phyloP scores from a whole-genome alignment of 768 basidiomycete species.

The Phanerochaete sordida region DNA sequence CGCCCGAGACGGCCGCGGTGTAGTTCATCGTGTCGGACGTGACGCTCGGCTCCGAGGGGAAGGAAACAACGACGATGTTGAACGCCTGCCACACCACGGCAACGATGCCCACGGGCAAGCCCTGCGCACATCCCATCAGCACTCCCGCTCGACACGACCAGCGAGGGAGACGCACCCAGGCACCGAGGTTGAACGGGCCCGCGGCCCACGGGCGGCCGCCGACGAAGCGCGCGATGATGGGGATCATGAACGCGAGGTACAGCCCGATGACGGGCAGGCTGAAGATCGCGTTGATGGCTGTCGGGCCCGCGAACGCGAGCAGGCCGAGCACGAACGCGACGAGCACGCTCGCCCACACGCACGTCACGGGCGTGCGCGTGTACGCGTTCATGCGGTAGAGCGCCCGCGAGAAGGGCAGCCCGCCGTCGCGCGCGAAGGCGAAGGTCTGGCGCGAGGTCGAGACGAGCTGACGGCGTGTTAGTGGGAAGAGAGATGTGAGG shows the following conservation, averaged over 20 bases:
- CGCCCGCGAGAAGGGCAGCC: conserved; percentile 51
- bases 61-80: conserved; percentile 30
- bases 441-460: conserved; percentile 53
- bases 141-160: neutral
- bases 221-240: conserved; percentile 30
- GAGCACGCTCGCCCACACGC: conserved; percentile 49
- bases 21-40: conserved; percentile 38
- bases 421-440: conserved; percentile 59
- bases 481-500: neutral
- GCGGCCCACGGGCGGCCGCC: conserved; percentile 24
- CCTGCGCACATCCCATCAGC: conserved; percentile 12
- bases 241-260: conserved; percentile 31
- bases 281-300: conserved; percentile 38
- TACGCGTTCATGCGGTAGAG: conserved; percentile 52
- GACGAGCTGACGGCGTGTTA: conserved; percentile 30
- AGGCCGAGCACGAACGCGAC: conserved; percentile 43
- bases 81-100: conserved; percentile 37
- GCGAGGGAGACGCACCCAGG: conserved; percentile 17
- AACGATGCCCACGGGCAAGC: conserved; percentile 28
- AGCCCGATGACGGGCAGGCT: conserved; percentile 21
- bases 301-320: conserved; percentile 51
- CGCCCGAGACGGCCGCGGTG: conserved; percentile 33
- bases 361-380: conserved; percentile 54
- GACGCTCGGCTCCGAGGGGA: conserved; percentile 30
- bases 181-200: conserved; percentile 35